phyloP scores from a whole-genome alignment of 768 basidiomycete genomes.

The Leccinum boreale region DNA sequence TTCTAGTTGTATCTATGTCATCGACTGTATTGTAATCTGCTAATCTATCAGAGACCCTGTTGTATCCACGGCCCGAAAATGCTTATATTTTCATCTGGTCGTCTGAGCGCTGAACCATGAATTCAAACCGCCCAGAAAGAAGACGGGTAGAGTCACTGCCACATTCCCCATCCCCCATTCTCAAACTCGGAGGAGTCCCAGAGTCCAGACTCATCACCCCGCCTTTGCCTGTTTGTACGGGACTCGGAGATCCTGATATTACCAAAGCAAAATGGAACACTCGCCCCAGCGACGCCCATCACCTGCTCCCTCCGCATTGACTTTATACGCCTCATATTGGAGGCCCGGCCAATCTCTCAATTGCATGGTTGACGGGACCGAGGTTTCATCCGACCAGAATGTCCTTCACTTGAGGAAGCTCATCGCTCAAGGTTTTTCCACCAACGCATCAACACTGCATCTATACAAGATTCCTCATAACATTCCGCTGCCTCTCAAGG shows the following conservation, averaged over 20 bases:
- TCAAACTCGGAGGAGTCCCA: too few relatives aligned
- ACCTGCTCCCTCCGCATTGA: background rate
- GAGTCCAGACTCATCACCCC: too few relatives aligned
- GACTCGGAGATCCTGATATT: too few relatives aligned
- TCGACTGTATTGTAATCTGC: background rate
- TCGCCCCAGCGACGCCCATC: background rate
- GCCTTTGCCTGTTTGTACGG: too few relatives aligned
- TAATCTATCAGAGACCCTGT: too few relatives aligned
- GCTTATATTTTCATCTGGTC: too few relatives aligned
- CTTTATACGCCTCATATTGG: background rate
- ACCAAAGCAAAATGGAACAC: background rate
- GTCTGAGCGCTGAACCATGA: too few relatives aligned
- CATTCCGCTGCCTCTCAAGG: background rate
- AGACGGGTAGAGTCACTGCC: too few relatives aligned
- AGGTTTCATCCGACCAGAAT: background rate
- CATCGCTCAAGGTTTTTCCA: background rate
- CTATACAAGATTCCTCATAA: background rate
- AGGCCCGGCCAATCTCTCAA: background rate
- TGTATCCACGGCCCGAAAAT: too few relatives aligned
- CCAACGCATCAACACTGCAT: background rate
- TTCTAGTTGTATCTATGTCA: background rate
- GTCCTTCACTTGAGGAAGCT: background rate
- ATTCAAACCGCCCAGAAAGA: too few relatives aligned
- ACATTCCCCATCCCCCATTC: too few relatives aligned
- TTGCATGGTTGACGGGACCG: background rate